Base-by-base conservation (phyloP, 2,329 filamentous ascomycete species). In the Massarina eburnea region DNA sequence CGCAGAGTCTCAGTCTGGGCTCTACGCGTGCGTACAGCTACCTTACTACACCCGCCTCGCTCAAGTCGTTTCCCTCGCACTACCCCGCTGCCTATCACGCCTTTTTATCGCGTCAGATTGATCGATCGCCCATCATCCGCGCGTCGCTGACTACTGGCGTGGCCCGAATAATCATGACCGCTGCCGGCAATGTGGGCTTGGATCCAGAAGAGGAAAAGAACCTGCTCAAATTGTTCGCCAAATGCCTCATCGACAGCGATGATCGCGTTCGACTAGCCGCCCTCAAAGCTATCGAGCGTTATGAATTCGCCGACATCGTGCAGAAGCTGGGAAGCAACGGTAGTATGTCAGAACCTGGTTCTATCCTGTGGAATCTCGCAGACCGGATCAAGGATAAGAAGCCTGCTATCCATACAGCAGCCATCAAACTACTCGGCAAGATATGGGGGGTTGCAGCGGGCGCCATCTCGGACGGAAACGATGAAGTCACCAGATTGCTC, bases 381-480 rank as follows among this genome's bases (percentile, higher is more conserved):
- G 91, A 96, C 63, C 83, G 94, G 53, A 90, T 89, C 55, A 90
- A 91, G 58, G 95, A 99, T 72, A 86, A 86, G 51, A 92, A 87
- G 66, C 82, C 85, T 12, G 77, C 82, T 33, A 89, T 99, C 9
- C 88, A 92, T 46, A 84, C 88, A 30, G 89, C 92, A 58, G 91
- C 90, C 19, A 95, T 96, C 82, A 86, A 84, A 40, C 78, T 95
- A 8, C 76, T 97, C 1, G 89, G 83, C 9, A 89, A 85, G 51
- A 84, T 97, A 21, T 99, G 94, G 94, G 91, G 89, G n/a, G 91
- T 95, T 15, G 92, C 89, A 10, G 83, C 86, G 15, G 89, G 90
- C 15, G 91, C 96, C 59, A 88, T 99, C 58, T 84, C 89, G 19
- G 83, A 86, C 41, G 89, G 89, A 12, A 87, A 92, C 58, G 89